Base-by-base conservation (phyloP, 192 early-diverging fungal genomes). In the Backusella morwellensis region DNA sequence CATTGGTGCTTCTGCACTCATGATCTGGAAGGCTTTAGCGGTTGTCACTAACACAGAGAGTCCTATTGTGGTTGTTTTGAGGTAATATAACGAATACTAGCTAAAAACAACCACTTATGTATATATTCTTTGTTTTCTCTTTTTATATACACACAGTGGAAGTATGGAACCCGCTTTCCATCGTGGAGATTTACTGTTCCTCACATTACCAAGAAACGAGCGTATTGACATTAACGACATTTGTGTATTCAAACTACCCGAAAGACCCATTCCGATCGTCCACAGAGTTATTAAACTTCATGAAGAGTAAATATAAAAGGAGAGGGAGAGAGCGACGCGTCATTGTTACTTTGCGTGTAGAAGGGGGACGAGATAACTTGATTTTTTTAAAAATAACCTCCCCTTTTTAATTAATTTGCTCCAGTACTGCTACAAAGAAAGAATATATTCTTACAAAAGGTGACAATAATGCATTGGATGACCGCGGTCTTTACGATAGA, bases 131-230 rank as follows among this genome's bases (percentile, higher is more conserved):
- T 52, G 19, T 52, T 21, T 17, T 54, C 8, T 6, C 11, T 63
- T 8, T 63, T 8, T 21, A 47, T 32, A 67, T 32, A 29, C 70
- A 40, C 11, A 32, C 70, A 94, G 94, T 84, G 98, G 93, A 71
- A 95, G 93, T 83, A 99, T 99, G 98, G 95, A 97, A 79, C 97
- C 98, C 35, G 98, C 97, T 32, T 97, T 98, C 82, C 86, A 92
- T 74, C 86, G 95, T 78, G 98, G 98, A 29, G 97, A 99, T 80
- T 89, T 99, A 52, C 85, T 99, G 42, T 95, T 98, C 70, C 85
- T 99, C 41, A 85, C 90, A 75, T 91, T 94, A 77, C 89, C 90
- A 21, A 83, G 82, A 21, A 86, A 85, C 40, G 86, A 86, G 14
- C 93, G 95, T 23, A 87, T 97, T 23, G 83, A 89, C 29, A 90